phyloP scores from a whole-genome alignment of 1,139 yeast species.

The Taiozyma onychis region DNA sequence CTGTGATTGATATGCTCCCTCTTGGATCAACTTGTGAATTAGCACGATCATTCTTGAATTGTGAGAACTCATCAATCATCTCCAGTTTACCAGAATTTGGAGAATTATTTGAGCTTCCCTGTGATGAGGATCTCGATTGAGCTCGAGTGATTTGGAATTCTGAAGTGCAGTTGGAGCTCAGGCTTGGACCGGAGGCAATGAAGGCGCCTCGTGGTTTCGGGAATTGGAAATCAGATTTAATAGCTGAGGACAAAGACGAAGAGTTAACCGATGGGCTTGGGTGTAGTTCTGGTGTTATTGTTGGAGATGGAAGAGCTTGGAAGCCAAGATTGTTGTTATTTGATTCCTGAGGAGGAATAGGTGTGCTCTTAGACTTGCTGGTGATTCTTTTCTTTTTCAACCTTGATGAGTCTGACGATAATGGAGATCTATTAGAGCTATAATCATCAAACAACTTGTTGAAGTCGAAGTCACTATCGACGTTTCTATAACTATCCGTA shows the following conservation, averaged over 20 bases:
- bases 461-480: conserved; percentile 51
- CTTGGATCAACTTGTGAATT: neutral
- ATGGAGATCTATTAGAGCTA: conserved; percentile 6
- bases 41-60: neutral
- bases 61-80: conserved; percentile 5
- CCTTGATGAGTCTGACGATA: conserved; percentile 21
- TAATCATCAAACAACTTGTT: conserved; percentile 28
- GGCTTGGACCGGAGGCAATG: neutral
- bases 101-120: neutral
- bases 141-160: neutral
- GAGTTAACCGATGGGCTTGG: conserved; percentile 5
- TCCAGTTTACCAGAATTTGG: conserved; percentile 4
- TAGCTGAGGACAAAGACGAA: neutral
- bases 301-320: conserved; percentile 21
- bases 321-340: conserved; percentile 6
- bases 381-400: conserved; percentile 34
- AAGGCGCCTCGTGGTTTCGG: conserved; percentile 1
- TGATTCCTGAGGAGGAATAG: neutral
- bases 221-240: conserved; percentile 15
- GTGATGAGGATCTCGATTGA: neutral
- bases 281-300: conserved; percentile 23
- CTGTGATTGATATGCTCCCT: neutral
- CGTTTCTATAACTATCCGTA: conserved; percentile 52
- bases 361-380: conserved; percentile 1
- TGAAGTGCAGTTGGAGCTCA: conserved; percentile 2